Base-by-base conservation (phyloP, 2,329 filamentous ascomycete genomes). In the Colletotrichum siamense region DNA sequence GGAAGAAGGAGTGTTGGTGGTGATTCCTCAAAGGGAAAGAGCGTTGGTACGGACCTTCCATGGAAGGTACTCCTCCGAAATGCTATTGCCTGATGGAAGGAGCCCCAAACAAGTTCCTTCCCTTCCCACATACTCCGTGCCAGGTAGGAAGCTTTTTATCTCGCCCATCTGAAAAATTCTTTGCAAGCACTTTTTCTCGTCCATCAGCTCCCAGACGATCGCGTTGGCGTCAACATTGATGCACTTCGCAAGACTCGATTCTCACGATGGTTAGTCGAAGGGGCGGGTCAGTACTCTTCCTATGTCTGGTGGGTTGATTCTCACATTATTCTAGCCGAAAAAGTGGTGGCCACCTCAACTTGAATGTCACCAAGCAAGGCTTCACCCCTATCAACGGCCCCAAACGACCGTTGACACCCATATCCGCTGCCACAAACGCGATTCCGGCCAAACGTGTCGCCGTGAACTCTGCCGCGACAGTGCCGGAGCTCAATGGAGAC, bases 321-420 rank as follows among this genome's bases (percentile, higher is more conserved):
- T 52, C 2, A 52, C n/a, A 8, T 22, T 52, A 2, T 52, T 22
- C n/a, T 22, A 52, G n/a, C 44, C n/a, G 44, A 10, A 52, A 13
- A 4, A 52, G n/a, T 34, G 39, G n/a, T 13, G 64, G 64, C 12
- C n/a, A 8, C 12, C 52, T 36, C 65, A 22, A 22, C 18, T 24
- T 52, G n/a, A 52, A 68, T 9, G 22, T 16, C 49, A n/a, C 32
- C 6, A 22, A 26, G 32, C 22, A 30, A 24, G 52, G 36, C 24
- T 67, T 62, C 62, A 52, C 28, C 2, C 28, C 69, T 36, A 62
- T 44, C 68, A 75, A 75, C 30, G 62, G 9, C 16, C n/a, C 22
- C n/a, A 75, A 75, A 32, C 62, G 73, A 72, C 18, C 34, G 13
- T 26, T 73, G 24, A 73, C 66, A 6, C 59, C 62, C 4, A 55